Conservation (phyloP, 345 rosid species). For the Cochlearia excelsa region DNA sequence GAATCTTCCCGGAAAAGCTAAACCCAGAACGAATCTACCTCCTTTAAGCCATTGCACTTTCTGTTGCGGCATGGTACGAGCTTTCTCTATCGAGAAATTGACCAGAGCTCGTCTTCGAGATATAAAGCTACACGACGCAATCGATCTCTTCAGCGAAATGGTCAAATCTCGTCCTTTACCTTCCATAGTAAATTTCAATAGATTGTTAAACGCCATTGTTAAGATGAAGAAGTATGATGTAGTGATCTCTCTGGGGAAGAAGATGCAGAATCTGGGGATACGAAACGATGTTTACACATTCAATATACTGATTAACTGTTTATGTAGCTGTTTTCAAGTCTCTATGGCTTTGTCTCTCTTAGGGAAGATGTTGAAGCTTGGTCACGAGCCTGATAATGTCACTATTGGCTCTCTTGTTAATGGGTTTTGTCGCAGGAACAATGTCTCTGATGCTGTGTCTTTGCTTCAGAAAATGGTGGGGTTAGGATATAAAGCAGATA, state of each 20-base stretch:
- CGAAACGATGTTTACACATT: conserved; percentile 24
- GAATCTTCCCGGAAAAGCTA: conserved; percentile 10
- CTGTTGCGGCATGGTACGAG: conserved; percentile 11
- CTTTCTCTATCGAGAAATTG: conserved; percentile 22
- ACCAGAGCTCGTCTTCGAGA: conserved; percentile 19
- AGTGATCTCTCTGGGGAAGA: conserved; percentile 26
- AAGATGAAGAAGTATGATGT: conserved; percentile 28
- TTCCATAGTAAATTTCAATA: conserved; percentile 25
- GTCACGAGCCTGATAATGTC: conserved; percentile 22
- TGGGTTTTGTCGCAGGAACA: conserved; percentile 21
- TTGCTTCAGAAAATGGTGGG: conserved; percentile 26
- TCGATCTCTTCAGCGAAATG: conserved; percentile 29
- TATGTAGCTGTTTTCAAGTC: conserved; percentile 28
- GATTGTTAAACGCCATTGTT: conserved; percentile 21
- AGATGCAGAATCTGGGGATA: conserved; percentile 25
- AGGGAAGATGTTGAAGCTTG: conserved; percentile 32
- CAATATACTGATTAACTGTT: conserved; percentile 28
- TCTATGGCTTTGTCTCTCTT: conserved; percentile 28
- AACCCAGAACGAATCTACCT: background rate
- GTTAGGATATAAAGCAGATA: conserved; percentile 21
- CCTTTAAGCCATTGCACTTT: conserved; percentile 15
- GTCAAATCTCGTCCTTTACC: conserved; percentile 25
- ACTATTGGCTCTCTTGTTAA: conserved; percentile 26
- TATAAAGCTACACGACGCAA: conserved; percentile 22
- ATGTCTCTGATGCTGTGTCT: conserved; percentile 19